Evolutionary conservation across 768 basidiomycete species (phyloP), one percentile per base, ranked within the genome.

Genomic region (Myochromella boudieri): DNA sequence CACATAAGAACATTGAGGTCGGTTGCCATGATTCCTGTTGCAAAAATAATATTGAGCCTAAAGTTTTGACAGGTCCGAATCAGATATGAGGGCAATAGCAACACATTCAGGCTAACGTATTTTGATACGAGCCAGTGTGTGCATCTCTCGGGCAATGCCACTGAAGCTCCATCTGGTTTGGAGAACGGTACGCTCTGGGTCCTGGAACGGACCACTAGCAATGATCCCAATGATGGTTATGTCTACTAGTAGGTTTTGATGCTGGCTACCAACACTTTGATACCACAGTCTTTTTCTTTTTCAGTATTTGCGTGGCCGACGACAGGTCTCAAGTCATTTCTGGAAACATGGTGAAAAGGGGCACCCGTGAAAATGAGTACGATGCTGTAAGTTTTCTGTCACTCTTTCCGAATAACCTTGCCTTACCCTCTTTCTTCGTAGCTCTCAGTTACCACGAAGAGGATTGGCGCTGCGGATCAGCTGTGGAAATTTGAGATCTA

Each of bases 181-280:
- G 26, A 15, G 12, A 49, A 37, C 8, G 48, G 29, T 12, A 44
- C 48, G n/a, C n/a, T 6, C 15, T 49, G 41, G 41, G 48, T 44
- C 18, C 42, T 49, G 6, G 48, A 49, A 27, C 48, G 48, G 17
- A n/a, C 12, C 8, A n/a, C n/a, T n/a, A n/a, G n/a, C n/a, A 32
- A 36, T 24, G 42, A 44, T 29, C 36, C 48, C 15, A 2, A 2
- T 14, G 48, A 42, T 22, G 48, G 48, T 21, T 49, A 37, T 44
- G 7, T 26, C 15, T 49, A 49, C 34, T 49, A 49, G 48, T 44
- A 21, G 18, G 48, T 31, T 44, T 24, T 25, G 8, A 2, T 20
- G 15, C 11, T 25, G 2, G 5, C 12, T n/a, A 27, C 12, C 9
- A 7, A 33, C 12, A 3, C 3, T 12, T 20, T 42, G 4, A 31